Conservation (phyloP, 108 stramenopile species). For the Epithemia pelagica region DNA sequence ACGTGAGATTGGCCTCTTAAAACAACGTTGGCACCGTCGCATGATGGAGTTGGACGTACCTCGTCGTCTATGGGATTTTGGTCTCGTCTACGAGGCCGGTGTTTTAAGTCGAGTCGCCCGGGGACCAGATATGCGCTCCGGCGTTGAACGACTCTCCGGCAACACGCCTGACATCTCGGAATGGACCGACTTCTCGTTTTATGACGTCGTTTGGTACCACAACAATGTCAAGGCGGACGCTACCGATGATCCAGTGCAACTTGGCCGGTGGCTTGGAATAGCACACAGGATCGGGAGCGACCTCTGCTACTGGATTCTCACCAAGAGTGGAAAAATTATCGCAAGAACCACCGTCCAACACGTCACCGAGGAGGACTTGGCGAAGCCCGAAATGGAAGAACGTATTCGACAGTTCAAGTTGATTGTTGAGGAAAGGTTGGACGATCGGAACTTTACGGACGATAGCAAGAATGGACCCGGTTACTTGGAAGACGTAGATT, state of each 20-base stretch:
- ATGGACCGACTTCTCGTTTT: background rate
- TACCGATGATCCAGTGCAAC: background rate
- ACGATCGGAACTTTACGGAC: background rate
- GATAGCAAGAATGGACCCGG: background rate
- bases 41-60: slow-evolving; percentile 13
- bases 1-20: slow-evolving; percentile 20
- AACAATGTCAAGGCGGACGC: background rate
- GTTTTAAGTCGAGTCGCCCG: background rate
- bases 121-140: background rate
- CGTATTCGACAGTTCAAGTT: slow-evolving; percentile 20
- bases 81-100: background rate
- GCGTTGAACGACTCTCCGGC: background rate
- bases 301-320: background rate
- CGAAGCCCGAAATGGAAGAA: background rate
- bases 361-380: background rate
- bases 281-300: background rate
- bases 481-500: slow-evolving; percentile 32
- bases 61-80: slow-evolving; percentile 18
- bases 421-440: slow-evolving; percentile 26
- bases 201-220: background rate
- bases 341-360: background rate
- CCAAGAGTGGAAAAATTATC: background rate
- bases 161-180: background rate
- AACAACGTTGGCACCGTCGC: slow-evolving; percentile 10
- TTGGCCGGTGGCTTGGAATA: background rate